Conservation (phyloP, 2,329 filamentous ascomycete genomes). For the Nemania serpens region DNA sequence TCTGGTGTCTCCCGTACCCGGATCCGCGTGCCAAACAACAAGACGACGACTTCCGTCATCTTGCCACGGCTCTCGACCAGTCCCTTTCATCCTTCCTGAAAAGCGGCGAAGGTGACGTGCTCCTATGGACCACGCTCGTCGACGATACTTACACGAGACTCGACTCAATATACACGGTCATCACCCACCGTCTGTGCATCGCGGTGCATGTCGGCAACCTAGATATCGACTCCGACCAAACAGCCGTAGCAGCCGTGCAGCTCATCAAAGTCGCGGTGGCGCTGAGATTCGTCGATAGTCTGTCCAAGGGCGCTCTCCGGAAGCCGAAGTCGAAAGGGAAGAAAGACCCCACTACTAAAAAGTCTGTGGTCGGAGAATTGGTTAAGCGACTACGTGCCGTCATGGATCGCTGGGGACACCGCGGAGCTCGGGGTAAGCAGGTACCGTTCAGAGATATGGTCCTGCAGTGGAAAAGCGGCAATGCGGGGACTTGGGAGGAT, state of each 20-base stretch:
- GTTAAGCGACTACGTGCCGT: conserved; percentile 2
- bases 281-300: conserved; percentile 2
- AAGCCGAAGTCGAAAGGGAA: conserved; percentile 1
- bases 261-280: conserved; percentile 17
- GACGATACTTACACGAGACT: background rate
- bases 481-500: conserved; percentile 10
- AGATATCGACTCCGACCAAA: background rate
- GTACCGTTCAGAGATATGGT: conserved; percentile 2
- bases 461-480: conserved; percentile 12
- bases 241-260: conserved; percentile 1
- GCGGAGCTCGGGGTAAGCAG: background rate
- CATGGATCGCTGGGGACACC: conserved; percentile 15
- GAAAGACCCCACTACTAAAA: background rate
- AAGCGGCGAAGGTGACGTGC: conserved; percentile 10
- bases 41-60: background rate
- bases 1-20: conserved; percentile 23
- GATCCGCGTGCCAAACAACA: background rate
- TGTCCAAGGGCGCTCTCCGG: background rate
- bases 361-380: background rate
- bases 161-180: conserved; percentile 1
- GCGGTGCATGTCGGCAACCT: conserved; percentile 16
- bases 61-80: background rate
- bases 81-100: conserved; percentile 5
- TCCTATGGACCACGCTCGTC: conserved; percentile 20
- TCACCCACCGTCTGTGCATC: background rate